These are phyloP conservation scores for Escovopsis weberi DNA, from an alignment of 2,329 filamentous ascomycete genomes.

Conservation along the genomic window DNA sequence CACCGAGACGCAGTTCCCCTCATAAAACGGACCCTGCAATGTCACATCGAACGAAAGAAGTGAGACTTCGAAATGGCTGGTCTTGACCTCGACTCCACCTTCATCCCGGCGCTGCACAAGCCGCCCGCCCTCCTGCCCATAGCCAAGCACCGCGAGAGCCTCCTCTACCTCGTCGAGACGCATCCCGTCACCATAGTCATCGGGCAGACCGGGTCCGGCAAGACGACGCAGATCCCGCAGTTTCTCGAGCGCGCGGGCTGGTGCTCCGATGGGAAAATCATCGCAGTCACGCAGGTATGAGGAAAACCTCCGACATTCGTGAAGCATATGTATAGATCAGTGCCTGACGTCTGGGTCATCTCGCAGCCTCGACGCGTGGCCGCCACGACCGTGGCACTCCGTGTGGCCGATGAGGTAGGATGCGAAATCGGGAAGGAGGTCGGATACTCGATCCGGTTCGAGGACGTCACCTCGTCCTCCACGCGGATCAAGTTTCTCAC, in stretches of 20 bases:
- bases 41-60: too few relatives aligned
- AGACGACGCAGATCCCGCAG: slow-evolving; percentile 91
- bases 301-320: too few relatives aligned
- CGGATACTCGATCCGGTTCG: slow-evolving; percentile 84
- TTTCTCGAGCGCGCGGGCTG: slow-evolving; percentile 81
- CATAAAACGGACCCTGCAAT: too few relatives aligned
- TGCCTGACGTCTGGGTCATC: not conserved
- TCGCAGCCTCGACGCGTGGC: slow-evolving; percentile 75
- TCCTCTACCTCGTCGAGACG: slow-evolving; percentile 79
- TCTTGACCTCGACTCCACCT: slow-evolving; percentile 39
- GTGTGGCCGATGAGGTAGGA: slow-evolving; percentile 80
- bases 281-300: slow-evolving; percentile 78
- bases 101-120: slow-evolving; percentile 76
- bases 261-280: slow-evolving; percentile 67
- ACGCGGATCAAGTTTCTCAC: slow-evolving; percentile 93
- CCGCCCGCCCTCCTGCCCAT: slow-evolving; percentile 76
- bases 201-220: slow-evolving; percentile 87
- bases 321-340: too few relatives aligned
- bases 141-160: slow-evolving; percentile 59
- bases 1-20: too few relatives aligned
- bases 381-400: slow-evolving; percentile 73
- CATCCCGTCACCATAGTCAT: slow-evolving; percentile 77
- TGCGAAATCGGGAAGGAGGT: slow-evolving; percentile 81
- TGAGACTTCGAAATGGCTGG: slow-evolving; percentile 31
- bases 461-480: slow-evolving; percentile 73